Evolutionary conservation across 257 asterid genomes (phyloP), one percentile per base, ranked within the genome.

Genomic region (Petrea volubilis): DNA sequence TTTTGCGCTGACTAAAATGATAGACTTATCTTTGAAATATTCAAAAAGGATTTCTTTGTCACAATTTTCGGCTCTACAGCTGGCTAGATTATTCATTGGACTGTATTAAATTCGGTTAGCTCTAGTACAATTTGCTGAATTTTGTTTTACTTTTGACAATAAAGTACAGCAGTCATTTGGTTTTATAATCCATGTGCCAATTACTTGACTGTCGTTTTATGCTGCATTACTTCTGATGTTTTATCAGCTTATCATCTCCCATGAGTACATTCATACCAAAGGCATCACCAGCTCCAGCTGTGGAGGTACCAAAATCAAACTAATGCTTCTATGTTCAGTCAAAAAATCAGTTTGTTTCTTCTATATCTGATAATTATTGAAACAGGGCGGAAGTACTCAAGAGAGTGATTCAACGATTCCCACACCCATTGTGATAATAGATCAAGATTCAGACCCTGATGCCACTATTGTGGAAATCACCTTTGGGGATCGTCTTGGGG

Each of bases 401-500:
- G 96, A 82, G 25, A 83, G 85, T 8, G 95, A 83, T 71, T 83
- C 64, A 27, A n/a, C n/a, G n/a, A 65, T 87, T 63, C 98, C 98
- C 27, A 86, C 74, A 5, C 98, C 97, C 27, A 84, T 69, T 18
- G 98, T 93, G 59, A 84, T 86, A 52, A 87, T 93, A 28, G 98
- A 93, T 87, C 96, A 89, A 74, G 98, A 91, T 77, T 85, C 96
- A 4, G 97, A 91, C 55, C 87, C 94, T 0, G 91, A 93, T 83
- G 92, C 97, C 20, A 93, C 98, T 55, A 58, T 93, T 41, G 98
- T 93, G 34, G 98, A 93, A 71, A 74, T 93, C 74, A 91, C 97
- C 57, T 93, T 93, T 53, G 98, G 98, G 66, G 96, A 93, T 79
- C 97, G 98, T 38, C 96, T 93, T 8, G 98, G 98, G 71, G 89